Evolutionary conservation across 208 protist genomes (phyloP).

Genomic region (Wallacemonas collosoma): DNA sequence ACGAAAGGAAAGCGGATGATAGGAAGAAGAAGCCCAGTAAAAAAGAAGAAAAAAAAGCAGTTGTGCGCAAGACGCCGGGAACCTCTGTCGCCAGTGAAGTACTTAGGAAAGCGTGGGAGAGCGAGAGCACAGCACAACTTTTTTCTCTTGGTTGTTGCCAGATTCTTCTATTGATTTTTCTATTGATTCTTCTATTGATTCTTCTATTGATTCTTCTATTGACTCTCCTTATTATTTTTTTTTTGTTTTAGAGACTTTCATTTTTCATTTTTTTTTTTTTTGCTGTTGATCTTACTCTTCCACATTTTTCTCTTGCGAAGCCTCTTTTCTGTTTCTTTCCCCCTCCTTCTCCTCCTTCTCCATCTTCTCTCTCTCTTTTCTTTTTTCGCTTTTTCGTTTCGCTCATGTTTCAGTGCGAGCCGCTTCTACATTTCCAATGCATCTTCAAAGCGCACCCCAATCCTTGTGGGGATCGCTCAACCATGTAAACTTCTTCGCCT

Average conservation of each 20-base stretch:
- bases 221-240: neutral
- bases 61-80: no score
- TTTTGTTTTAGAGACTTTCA: neutral
- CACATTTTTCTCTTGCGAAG: neutral
- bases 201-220: conserved; percentile 2
- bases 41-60: no score
- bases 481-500: conserved; percentile 2
- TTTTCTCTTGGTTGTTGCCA: conserved; percentile 20
- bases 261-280: conserved; percentile 12
- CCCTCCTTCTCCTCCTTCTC: conserved; percentile 1
- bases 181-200: neutral
- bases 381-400: conserved; percentile 10
- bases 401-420: neutral
- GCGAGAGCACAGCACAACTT: neutral
- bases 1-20: no score
- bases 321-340: neutral
- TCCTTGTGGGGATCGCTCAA: neutral
- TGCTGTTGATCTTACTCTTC: conserved; percentile 1
- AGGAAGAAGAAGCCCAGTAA: no score
- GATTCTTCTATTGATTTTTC: no score
- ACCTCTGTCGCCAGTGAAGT: no score
- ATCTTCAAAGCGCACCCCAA: neutral
- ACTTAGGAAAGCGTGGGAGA: neutral
- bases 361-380: conserved; percentile 2
- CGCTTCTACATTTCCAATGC: neutral